These are phyloP conservation scores for Samsoniella hepiali DNA, from an alignment of 2,329 filamentous ascomycete species.

Conservation along the genomic window DNA sequence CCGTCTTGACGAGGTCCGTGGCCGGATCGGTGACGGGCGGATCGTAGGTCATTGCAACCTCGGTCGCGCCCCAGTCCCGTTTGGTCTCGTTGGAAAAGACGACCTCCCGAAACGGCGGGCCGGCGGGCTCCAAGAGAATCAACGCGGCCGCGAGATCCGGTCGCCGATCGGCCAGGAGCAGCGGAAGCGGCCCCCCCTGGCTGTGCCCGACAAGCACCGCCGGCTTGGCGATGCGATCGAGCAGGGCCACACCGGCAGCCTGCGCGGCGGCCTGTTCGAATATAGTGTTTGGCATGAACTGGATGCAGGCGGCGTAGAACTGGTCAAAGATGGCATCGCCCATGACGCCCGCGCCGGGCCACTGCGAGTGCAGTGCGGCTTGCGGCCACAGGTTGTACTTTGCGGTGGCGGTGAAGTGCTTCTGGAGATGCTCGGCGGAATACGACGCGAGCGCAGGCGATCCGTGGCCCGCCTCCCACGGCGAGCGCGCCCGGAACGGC, in stretches of 20 bases:
- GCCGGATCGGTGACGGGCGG: conserved; percentile 39
- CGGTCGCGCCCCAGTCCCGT: conserved; percentile 44
- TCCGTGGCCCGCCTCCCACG: conserved; percentile 36
- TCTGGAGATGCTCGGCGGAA: conserved; percentile 34
- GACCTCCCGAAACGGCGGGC: conserved; percentile 45
- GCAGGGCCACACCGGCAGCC: conserved; percentile 39
- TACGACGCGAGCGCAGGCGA: conserved; percentile 25
- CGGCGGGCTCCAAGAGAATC: conserved; percentile 44
- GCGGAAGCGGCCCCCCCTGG: conserved; percentile 42
- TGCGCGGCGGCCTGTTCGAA: conserved; percentile 37
- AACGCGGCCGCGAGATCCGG: conserved; percentile 41
- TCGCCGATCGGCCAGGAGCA: conserved; percentile 40
- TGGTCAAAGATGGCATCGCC: conserved; percentile 41
- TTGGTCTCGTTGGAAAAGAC: conserved; percentile 34
- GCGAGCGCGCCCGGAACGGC: conserved; percentile 43
- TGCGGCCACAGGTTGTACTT: conserved; percentile 38
- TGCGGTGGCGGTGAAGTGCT: conserved; percentile 37
- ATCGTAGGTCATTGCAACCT: conserved; percentile 46
- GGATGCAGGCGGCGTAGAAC: conserved; percentile 40
- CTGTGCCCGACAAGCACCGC: conserved; percentile 44
- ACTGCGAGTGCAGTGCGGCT: conserved; percentile 40
- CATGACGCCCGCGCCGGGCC: conserved; percentile 39
- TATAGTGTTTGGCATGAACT: conserved; percentile 32
- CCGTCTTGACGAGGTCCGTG: conserved; percentile 31
- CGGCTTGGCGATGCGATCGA: conserved; percentile 42